phyloP scores from a whole-genome alignment of 1,284 basidiomycete genomes.

The Irpex sp. region DNA sequence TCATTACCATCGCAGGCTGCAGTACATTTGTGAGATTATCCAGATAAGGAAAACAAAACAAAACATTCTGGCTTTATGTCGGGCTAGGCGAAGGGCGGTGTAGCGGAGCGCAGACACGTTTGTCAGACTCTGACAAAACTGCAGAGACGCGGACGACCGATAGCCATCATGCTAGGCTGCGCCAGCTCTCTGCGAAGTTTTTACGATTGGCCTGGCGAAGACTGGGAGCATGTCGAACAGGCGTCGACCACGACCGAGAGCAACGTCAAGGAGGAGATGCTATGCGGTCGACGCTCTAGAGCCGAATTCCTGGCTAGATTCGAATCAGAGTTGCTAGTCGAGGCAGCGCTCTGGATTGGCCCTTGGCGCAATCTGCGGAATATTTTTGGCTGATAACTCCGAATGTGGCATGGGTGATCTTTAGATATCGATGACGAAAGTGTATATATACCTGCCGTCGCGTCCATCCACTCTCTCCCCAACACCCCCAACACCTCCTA shows the following conservation, averaged over 20 bases:
- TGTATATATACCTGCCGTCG: neutral
- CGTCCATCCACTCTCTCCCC: conserved; percentile 5
- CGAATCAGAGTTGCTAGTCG: neutral
- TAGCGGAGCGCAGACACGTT: neutral
- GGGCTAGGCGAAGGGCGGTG: neutral
- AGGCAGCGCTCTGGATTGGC: neutral
- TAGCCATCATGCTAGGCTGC: neutral
- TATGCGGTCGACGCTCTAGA: neutral
- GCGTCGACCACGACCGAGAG: neutral
- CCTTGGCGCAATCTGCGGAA: neutral
- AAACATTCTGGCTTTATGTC: neutral
- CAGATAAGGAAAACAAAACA: neutral
- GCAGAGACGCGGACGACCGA: too few relatives aligned
- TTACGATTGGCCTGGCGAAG: neutral
- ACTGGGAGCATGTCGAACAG: neutral
- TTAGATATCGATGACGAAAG: conserved; percentile 3
- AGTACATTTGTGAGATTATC: neutral
- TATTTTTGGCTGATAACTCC: neutral
- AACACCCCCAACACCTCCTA: conserved; percentile 4
- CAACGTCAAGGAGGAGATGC: neutral
- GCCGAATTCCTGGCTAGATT: neutral
- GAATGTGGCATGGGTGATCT: neutral
- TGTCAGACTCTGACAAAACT: neutral
- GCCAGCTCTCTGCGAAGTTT: neutral
- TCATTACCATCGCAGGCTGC: too few relatives aligned